Base-by-base conservation (phyloP, 306 rosid species). In the Senna siamea region DNA sequence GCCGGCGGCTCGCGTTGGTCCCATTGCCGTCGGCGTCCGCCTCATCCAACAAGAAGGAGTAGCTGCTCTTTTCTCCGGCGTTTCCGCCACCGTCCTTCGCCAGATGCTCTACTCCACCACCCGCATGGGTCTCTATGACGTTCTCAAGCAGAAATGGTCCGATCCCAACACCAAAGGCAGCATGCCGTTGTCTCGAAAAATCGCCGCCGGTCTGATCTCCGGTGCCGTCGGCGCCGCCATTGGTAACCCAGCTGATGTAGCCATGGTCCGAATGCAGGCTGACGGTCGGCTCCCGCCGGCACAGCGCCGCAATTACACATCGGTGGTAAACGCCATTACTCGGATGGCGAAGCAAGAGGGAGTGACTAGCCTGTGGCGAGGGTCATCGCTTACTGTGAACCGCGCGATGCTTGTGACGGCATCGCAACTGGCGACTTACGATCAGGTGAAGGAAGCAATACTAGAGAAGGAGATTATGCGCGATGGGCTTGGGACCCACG, bases 321-420 rank as follows among this genome's bases (percentile, higher is more conserved):
- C 93, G 22, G 96, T 88, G 0, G 78, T 90, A 2, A 92, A 90
- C 63, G 96, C 96, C 56, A 85, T 90, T 2, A 10, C 74, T 1
- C 55, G 87, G 4, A 90, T 90, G 93, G 79, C 82, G 7, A 76
- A 71, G 12, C 82, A 80, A 4, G 96, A 90, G 43, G 96, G 96
- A 0, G 78, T 90, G 0, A 47, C 80, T 6, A 86, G 92, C 76
- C 78, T 90, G 18, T 90, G 96, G 96, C 87, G 96, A 2, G 96
- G 96, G 0, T 88, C 96, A 8, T 83, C 90, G 13, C 74, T 90
- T 4, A 90, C 96, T 0, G 85, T 90, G 61, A 90, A 90, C 81
- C 93, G 96, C 15, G 96, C 96, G 4, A 90, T 90, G 96, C 80
- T 90, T 0, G 96, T 90, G 47, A 90, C 93, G 4, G 93, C 96